Evolutionary conservation across 805 yeast genomes (phyloP), one percentile per base, ranked within the genome.

Genomic region (Hanseniaspora singularis): DNA sequence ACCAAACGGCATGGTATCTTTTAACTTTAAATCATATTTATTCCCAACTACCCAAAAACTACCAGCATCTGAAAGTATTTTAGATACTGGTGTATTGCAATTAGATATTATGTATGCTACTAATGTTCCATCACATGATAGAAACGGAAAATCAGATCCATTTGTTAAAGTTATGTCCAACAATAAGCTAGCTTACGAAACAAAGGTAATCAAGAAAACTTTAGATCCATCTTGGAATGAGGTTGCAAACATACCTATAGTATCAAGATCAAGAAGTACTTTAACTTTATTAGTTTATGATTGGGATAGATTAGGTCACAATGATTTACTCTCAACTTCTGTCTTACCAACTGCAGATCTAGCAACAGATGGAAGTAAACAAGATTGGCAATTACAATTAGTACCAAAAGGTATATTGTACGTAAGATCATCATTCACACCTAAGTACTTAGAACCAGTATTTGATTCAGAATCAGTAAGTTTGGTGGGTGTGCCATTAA

Each of bases 171-270:
- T 82, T n/a, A 64, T 58, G 39, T 58, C 79, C 15, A 78, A 80
- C 57, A 79, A 75, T 7, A 56, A 66, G 34, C 68, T 72, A 52
- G 61, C 76, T 4, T 73, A 60, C 64, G 81, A 69, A 62, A 77
- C 83, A 10, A 76, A 72, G 49, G 72, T 72, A 47, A 67, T 76
- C 50, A 79, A 80, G 63, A 81, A 76, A 58, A 75, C 83, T 0
- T 65, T 82, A 53, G 68, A 75, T 48, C 95, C 95, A 15, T 71
- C 69, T 10, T 87, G 92, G 88, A 79, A 84, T 58, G 92, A 84
- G 55, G 61, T 65, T 7, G 66, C 74, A 20, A 69, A 68, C 3
- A 62, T 85, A 53, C 78, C 82, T 3, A 61, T 82, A 49, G 69
- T 73, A 31, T 80, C 92, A 0, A 74, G 85, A 60, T 64, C 77